Percentiles rank a stretch among this genome's conserved stretches.
These are phyloP conservation scores for Mallotus repandus DNA, from an alignment of 441 rosid species.

Conservation along the genomic window DNA sequence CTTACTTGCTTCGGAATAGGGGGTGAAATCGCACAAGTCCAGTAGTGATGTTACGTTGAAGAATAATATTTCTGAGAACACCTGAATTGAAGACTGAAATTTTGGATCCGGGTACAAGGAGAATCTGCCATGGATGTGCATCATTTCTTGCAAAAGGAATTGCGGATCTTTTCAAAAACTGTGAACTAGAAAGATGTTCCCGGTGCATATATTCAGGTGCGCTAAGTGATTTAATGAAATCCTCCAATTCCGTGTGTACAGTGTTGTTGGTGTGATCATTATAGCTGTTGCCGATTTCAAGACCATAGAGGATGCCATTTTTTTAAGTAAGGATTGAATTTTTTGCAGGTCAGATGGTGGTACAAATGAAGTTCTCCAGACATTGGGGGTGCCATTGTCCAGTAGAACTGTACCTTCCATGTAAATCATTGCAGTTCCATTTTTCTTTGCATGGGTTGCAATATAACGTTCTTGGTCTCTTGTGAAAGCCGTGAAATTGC, in stretches of 20 bases:
- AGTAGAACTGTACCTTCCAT: constrained; percentile 71
- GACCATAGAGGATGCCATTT: constrained; percentile 61
- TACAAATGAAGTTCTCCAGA: constrained; percentile 64
- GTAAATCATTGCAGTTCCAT: constrained; percentile 42
- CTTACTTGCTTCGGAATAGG: constrained; percentile 63
- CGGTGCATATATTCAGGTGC: constrained; percentile 37
- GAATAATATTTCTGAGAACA: constrained; percentile 60
- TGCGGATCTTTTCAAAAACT: constrained; percentile 30
- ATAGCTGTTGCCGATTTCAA: constrained; percentile 69
- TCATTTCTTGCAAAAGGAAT: constrained; percentile 41
- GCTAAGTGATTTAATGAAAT: constrained; percentile 35
- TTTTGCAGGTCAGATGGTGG: constrained; percentile 43
- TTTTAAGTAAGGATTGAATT: constrained; percentile 46
- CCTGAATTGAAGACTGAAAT: constrained; percentile 54
- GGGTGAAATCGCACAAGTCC: constrained; percentile 73
- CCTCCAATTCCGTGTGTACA: constrained; percentile 43
- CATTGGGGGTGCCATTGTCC: constrained; percentile 55
- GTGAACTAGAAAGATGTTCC: constrained; percentile 50
- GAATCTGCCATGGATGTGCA: constrained; percentile 83
- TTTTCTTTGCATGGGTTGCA: constrained; percentile 42
- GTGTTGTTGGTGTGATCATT: constrained; percentile 23
- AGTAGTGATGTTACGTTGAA: constrained; percentile 52
- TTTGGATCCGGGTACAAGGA: constrained; percentile 71
- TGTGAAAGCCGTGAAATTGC: constrained; percentile 60
- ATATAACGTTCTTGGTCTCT: constrained; percentile 70